Percentiles rank a stretch among this genome's conserved stretches.
phyloP scores from a whole-genome alignment of 2,329 filamentous ascomycete genomes.

The Calonectria hawksworthii region DNA sequence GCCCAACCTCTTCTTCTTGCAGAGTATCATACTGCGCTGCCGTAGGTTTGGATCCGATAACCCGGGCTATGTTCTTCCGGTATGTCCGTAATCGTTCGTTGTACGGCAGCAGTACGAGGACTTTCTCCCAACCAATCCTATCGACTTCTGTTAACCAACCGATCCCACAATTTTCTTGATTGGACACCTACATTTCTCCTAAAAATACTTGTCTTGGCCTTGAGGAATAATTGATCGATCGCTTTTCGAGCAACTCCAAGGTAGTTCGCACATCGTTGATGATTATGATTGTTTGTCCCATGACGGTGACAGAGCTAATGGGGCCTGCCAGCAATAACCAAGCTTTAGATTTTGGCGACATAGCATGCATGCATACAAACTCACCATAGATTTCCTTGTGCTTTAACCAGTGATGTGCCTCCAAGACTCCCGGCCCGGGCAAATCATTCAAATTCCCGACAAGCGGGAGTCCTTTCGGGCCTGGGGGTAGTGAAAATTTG shows the following conservation, averaged over 20 bases:
- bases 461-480: conserved; percentile 33
- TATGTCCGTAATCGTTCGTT: conserved; percentile 54
- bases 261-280: conserved; percentile 54
- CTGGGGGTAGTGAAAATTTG: conserved; percentile 27
- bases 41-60: conserved; percentile 58
- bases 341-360: not conserved
- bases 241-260: conserved; percentile 52
- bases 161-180: fast-evolving
- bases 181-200: conserved; percentile 30
- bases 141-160: not conserved
- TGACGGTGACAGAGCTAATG: conserved; percentile 51
- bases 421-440: conserved; percentile 19
- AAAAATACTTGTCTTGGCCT: conserved; percentile 32
- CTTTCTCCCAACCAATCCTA: conserved; percentile 47
- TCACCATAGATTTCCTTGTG: conserved; percentile 34
- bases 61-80: conserved; percentile 60
- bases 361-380: not conserved
- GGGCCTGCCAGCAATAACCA: conserved; percentile 56
- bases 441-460: conserved; percentile 33
- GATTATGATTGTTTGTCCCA: conserved; percentile 58
- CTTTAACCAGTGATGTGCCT: conserved; percentile 38
- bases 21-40: conserved; percentile 56
- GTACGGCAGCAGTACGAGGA: conserved; percentile 52
- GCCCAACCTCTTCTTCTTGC: conserved; percentile 57
- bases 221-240: conserved; percentile 28